These are phyloP conservation scores for Porphyrellus cyaneotinctus DNA, from an alignment of 768 basidiomycete species.

Conservation along the genomic window DNA sequence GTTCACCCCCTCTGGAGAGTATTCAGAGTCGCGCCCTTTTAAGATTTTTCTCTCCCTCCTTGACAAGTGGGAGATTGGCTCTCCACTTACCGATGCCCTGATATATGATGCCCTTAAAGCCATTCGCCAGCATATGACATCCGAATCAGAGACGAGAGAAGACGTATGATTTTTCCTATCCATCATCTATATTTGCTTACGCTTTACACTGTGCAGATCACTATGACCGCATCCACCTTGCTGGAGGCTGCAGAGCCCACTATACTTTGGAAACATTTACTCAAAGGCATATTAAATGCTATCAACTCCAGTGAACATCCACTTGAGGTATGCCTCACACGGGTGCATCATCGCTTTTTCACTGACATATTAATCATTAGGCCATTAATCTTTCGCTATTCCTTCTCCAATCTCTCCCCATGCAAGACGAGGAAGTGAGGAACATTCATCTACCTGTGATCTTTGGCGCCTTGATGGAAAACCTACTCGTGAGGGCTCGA, in stretches of 20 bases:
- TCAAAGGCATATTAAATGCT: conserved; percentile 53
- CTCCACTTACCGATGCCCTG: conserved; percentile 69
- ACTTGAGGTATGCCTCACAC: conserved; percentile 45
- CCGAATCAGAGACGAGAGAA: conserved; percentile 49
- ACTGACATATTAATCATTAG: conserved; percentile 34
- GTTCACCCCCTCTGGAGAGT: conserved; percentile 65
- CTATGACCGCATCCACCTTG: conserved; percentile 80
- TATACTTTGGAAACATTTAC: conserved; percentile 78
- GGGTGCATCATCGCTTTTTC: background rate
- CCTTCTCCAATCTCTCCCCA: conserved; percentile 65
- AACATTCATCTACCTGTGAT: conserved; percentile 77
- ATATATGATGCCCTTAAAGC: conserved; percentile 78
- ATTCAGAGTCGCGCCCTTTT: conserved; percentile 82
- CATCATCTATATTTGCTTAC: background rate
- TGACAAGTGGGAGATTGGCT: conserved; percentile 97
- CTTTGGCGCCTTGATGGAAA: conserved; percentile 63
- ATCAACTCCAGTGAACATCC: conserved; percentile 41
- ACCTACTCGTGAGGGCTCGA: conserved; percentile 50
- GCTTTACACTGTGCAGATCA: conserved; percentile 41
- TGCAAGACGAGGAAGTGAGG: conserved; percentile 85
- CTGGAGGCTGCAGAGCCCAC: conserved; percentile 93
- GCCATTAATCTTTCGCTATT: conserved; percentile 67
- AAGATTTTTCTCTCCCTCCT: conserved; percentile 92
- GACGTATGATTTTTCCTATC: conserved; percentile 46
- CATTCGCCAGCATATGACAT: conserved; percentile 53